Evolutionary conservation across 1,284 basidiomycete genomes (phyloP), one percentile per base, ranked within the genome.

Genomic region (Microbotryomycetes sp.): DNA sequence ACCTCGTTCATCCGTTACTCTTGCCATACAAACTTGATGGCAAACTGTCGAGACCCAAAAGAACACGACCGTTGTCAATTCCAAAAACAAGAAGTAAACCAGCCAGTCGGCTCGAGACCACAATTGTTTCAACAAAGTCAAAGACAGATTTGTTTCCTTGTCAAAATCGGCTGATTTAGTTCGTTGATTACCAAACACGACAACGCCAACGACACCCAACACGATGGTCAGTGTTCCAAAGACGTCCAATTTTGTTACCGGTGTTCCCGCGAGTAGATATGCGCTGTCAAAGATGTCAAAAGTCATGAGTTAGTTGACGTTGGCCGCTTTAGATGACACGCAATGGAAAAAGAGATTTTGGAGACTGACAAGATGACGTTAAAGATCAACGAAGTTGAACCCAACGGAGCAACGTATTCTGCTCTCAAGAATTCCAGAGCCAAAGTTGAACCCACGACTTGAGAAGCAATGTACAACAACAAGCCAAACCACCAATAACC

Each of bases 41-140:
- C 53, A 52, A 50, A 75, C 71, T 3, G 32, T 49, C 3, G 61
- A 51, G 16, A 72, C 15, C 64, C 69, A 72, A 53, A 71, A 66
- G 2, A 68, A 45, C 31, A 83, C 59, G 48, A 83, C 74, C 55
- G 91, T 83, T n/a, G 85, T 80, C 54, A 84, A 75, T 5, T 85
- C 75, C 82, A 92, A 87, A 75, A 83, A 74, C 74, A 89, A 82
- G 78, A 94, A 91, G 78, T 85, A 94, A n/a, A 80, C 80, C 12
- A 96, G 82, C 92, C 92, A 96, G 68, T 87, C 85, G 14, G 81
- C 78, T 53, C 92, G 83, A 1, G 83, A 80, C 92, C 92, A 96
- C 36, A 94, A 81, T 53, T 80, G 78, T 22, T 88, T 86, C 50
- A 96, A 81, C 65, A 86, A 56, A 28, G 64, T 68, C 28, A 73